Conservation (phyloP, 1,284 basidiomycete genomes). For the Stygiomarasmius scandens region DNA sequence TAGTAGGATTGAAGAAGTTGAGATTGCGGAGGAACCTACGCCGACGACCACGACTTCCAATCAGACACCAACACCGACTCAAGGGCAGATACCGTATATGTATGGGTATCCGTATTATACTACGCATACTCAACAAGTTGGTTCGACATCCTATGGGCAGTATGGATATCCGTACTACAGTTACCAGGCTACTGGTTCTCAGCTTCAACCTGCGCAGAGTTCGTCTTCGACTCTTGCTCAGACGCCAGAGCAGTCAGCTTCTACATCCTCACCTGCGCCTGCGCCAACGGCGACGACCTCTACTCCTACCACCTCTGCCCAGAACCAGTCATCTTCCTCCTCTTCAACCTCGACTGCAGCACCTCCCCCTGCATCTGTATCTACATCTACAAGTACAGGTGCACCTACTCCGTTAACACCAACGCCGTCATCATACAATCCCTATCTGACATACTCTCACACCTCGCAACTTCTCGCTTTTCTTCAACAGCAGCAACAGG, state of each 20-base stretch:
- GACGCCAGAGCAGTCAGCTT: no score
- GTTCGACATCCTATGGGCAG: background rate
- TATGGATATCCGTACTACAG: background rate
- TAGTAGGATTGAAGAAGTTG: slow-evolving; percentile 63
- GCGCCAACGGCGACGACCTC: background rate
- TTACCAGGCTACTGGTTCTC: background rate
- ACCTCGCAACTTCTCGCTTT: background rate
- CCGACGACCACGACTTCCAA: slow-evolving; percentile 32
- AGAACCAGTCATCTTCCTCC: no score
- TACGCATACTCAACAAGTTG: background rate
- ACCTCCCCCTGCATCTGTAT: no score
- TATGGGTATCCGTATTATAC: background rate
- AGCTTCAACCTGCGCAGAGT: background rate
- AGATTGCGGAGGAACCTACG: slow-evolving; percentile 37
- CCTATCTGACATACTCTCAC: background rate
- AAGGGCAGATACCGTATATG: background rate
- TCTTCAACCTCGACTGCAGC: no score
- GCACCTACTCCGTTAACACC: background rate
- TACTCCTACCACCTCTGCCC: background rate
- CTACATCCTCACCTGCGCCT: slow-evolving; percentile 9
- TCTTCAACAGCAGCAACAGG: background rate
- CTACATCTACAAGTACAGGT: no score
- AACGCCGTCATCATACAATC: background rate
- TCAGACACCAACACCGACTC: background rate
- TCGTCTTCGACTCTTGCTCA: background rate